Evolutionary conservation across 495 filamentous ascomycete genomes (phyloP).

Genomic region (Aspergillus cristatus): DNA sequence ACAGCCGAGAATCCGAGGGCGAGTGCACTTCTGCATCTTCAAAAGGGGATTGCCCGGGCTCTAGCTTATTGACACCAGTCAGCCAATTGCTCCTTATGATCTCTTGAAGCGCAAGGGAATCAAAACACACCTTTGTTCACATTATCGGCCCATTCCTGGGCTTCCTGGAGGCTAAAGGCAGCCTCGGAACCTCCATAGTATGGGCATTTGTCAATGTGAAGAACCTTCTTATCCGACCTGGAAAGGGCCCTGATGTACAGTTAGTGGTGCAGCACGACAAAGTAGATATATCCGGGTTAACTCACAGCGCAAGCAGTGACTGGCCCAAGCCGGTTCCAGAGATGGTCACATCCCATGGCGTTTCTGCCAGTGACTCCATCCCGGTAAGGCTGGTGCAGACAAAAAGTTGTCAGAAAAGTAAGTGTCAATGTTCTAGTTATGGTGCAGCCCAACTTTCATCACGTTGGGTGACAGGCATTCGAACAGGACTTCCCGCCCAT

Average conservation of each 20-base stretch:
- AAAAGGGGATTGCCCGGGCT: conserved; percentile 23
- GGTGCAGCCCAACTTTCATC: conserved; percentile 19
- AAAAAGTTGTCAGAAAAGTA: conserved; percentile 14
- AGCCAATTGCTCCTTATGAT: conserved; percentile 7
- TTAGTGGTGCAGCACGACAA: conserved; percentile 44
- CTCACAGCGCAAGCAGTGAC: conserved; percentile 90
- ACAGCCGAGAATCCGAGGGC: conserved; percentile 31
- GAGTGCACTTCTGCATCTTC: conserved; percentile 29
- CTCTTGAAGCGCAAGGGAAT: background rate
- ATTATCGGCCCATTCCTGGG: conserved; percentile 57
- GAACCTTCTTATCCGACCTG: conserved; percentile 80
- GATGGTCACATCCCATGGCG: conserved; percentile 86
- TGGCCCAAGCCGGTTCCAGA: conserved; percentile 82
- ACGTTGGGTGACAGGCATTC: conserved; percentile 18
- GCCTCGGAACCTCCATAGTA: conserved; percentile 86
- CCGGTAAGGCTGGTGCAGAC: conserved; percentile 9
- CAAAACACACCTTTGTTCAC: conserved; percentile 36
- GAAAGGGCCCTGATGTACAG: conserved; percentile 69
- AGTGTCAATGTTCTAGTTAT: conserved; percentile 16
- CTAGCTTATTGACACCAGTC: conserved; percentile 22
- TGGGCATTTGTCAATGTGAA: conserved; percentile 79
- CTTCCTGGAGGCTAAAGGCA: conserved; percentile 79
- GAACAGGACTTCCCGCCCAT: conserved; percentile 16
- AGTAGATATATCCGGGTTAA: conserved; percentile 15
- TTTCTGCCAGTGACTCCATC: conserved; percentile 76